Percentiles rank a stretch among this genome's conserved stretches.
These are phyloP conservation scores for Plasmodium gonderi DNA, from an alignment of 169 alveolate species.

Conservation along the genomic window DNA sequence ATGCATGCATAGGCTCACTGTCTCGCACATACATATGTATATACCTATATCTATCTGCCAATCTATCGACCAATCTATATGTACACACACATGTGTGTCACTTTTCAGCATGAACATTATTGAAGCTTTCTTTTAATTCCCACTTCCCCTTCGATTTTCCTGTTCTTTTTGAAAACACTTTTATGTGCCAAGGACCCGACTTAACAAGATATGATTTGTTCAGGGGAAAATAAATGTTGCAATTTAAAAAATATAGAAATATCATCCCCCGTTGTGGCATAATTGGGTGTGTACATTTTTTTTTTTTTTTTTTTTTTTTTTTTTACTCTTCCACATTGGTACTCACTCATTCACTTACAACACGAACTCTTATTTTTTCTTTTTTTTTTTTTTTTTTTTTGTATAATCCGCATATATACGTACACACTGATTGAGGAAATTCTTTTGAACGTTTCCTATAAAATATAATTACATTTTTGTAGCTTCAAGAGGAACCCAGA, in stretches of 20 bases:
- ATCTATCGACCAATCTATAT: not conserved
- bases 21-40: not conserved
- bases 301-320: not conserved
- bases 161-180: not conserved
- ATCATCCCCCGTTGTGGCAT: not conserved
- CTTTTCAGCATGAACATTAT: no score
- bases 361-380: not conserved
- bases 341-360: no score
- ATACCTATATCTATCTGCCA: not conserved
- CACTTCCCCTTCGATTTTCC: no score
- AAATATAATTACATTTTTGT: not conserved
- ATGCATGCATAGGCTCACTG: no score
- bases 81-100: not conserved
- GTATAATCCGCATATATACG: not conserved
- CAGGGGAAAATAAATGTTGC: not conserved
- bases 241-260: not conserved
- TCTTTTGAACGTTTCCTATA: not conserved
- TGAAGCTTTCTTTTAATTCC: no score
- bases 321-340: not conserved
- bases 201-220: not conserved
- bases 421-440: not conserved
- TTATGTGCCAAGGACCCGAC: not conserved
- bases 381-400: conserved; percentile 23
- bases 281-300: not conserved
- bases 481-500: not conserved